Conservation (phyloP, 164 flowering plant species). For the Aristolochia californica region DNA sequence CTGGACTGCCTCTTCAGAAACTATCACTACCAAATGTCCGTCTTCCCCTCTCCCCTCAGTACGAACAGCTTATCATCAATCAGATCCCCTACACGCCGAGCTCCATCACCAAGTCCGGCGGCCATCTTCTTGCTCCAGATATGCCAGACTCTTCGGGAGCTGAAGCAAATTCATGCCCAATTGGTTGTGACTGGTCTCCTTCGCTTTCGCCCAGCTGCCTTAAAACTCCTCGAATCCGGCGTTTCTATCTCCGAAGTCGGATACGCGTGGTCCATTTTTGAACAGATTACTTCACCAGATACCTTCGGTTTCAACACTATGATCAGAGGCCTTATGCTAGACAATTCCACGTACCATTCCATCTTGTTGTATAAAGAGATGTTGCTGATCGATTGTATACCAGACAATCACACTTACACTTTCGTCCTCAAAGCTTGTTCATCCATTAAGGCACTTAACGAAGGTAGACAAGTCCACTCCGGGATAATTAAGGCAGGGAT, state of each 20-base stretch:
- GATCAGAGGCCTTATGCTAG: slow-evolving; percentile 21
- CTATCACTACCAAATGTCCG: no score
- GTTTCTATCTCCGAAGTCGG: slow-evolving; percentile 10
- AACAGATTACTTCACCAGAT: slow-evolving; percentile 15
- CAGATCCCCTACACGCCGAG: not conserved
- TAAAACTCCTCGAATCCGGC: slow-evolving; percentile 22
- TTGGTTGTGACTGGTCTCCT: slow-evolving; percentile 21
- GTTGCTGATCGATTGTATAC: slow-evolving; percentile 9
- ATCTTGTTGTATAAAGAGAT: slow-evolving; percentile 20
- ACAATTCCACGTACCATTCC: slow-evolving; percentile 9
- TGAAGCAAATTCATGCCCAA: slow-evolving; percentile 31
- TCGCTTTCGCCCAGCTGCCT: slow-evolving; percentile 8
- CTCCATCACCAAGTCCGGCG: slow-evolving; percentile 4
- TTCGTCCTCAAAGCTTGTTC: slow-evolving; percentile 32
- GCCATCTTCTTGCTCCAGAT: slow-evolving; percentile 6
- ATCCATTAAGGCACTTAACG: slow-evolving; percentile 9
- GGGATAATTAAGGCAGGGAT: slow-evolving; percentile 18
- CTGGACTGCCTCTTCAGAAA: no score
- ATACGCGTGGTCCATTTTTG: slow-evolving; percentile 18
- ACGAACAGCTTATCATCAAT: not conserved
- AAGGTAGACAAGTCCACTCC: slow-evolving; percentile 28
- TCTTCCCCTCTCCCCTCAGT: not conserved
- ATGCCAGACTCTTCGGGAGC: slow-evolving; percentile 14
- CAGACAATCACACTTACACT: slow-evolving; percentile 27
- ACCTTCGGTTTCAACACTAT: slow-evolving; percentile 27